Conservation (phyloP, 2,329 filamentous ascomycete genomes). For the Penicillium janthinellum region DNA sequence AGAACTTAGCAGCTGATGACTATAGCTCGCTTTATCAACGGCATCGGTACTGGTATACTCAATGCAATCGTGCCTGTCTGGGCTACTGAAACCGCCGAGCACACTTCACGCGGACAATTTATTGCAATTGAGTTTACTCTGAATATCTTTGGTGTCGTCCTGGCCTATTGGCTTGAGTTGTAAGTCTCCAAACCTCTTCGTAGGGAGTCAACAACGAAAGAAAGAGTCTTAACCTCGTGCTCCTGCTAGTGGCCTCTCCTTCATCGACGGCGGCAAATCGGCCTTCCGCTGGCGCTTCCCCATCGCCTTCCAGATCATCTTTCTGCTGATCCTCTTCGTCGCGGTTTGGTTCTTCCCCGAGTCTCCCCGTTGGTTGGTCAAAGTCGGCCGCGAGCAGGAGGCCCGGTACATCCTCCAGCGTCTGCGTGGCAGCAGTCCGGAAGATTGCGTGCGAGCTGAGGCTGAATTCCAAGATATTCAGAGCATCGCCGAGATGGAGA, state of each 20-base stretch:
- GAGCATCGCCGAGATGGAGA: constrained; percentile 64
- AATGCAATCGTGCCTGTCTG: constrained; percentile 72
- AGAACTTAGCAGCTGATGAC: constrained; percentile 11
- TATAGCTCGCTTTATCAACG: constrained; percentile 60
- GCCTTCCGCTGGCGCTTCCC: constrained; percentile 69
- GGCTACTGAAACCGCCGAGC: constrained; percentile 69
- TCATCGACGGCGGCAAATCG: constrained; percentile 60
- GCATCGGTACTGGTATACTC: constrained; percentile 68
- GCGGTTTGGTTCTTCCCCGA: constrained; percentile 70
- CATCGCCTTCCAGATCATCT: constrained; percentile 69
- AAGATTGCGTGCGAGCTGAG: constrained; percentile 58
- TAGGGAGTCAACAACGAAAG: background rate
- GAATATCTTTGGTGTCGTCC: constrained; percentile 70
- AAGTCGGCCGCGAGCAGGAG: constrained; percentile 67
- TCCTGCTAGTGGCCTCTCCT: constrained; percentile 55
- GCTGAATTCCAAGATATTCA: constrained; percentile 70
- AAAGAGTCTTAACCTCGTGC: background rate
- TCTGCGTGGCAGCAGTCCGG: constrained; percentile 61
- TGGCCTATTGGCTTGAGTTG: constrained; percentile 64
- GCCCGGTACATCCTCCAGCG: constrained; percentile 66
- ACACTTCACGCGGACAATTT: constrained; percentile 68
- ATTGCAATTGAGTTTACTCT: constrained; percentile 73
- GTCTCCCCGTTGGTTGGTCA: constrained; percentile 61
- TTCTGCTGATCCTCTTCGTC: constrained; percentile 59
- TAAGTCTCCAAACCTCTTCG: constrained; percentile 24